phyloP scores from a whole-genome alignment of 768 basidiomycete genomes.

The Russula emetica region DNA sequence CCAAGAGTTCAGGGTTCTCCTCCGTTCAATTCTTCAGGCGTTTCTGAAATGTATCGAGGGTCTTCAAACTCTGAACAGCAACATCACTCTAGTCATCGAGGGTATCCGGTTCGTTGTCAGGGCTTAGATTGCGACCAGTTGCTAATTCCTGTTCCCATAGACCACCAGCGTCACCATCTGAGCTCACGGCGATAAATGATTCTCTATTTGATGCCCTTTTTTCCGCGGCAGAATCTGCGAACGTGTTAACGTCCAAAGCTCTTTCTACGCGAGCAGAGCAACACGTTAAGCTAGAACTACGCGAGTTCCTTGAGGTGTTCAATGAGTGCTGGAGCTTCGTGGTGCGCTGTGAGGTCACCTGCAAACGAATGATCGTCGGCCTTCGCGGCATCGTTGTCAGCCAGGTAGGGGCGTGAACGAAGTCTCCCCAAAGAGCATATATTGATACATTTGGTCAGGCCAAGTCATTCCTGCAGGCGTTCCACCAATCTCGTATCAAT shows the following conservation, averaged over 20 bases:
- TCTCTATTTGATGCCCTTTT: constrained; percentile 75
- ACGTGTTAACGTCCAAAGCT: constrained; percentile 77
- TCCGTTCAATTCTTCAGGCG: constrained; percentile 55
- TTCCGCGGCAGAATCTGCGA: constrained; percentile 79
- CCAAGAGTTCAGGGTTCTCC: constrained; percentile 57
- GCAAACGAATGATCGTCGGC: constrained; percentile 88
- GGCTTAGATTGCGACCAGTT: neutral
- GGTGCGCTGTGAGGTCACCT: constrained; percentile 78
- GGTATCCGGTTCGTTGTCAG: constrained; percentile 38
- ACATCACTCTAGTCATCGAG: constrained; percentile 58
- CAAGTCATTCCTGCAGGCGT: constrained; percentile 78
- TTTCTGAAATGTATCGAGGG: constrained; percentile 66
- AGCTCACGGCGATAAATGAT: constrained; percentile 49
- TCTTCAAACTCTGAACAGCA: constrained; percentile 53
- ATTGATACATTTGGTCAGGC: constrained; percentile 46
- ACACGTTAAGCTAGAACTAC: constrained; percentile 66
- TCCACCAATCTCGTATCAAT: constrained; percentile 77
- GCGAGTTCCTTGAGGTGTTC: constrained; percentile 77
- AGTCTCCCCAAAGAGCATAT: neutral
- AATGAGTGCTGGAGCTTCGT: constrained; percentile 88
- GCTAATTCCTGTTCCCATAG: constrained; percentile 31
- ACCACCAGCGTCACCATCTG: constrained; percentile 38
- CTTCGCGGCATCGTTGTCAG: constrained; percentile 79
- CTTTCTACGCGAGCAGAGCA: constrained; percentile 72
- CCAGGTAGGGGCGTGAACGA: constrained; percentile 47